phyloP scores from a whole-genome alignment of 768 basidiomycete species.

The Royoungia palumana region DNA sequence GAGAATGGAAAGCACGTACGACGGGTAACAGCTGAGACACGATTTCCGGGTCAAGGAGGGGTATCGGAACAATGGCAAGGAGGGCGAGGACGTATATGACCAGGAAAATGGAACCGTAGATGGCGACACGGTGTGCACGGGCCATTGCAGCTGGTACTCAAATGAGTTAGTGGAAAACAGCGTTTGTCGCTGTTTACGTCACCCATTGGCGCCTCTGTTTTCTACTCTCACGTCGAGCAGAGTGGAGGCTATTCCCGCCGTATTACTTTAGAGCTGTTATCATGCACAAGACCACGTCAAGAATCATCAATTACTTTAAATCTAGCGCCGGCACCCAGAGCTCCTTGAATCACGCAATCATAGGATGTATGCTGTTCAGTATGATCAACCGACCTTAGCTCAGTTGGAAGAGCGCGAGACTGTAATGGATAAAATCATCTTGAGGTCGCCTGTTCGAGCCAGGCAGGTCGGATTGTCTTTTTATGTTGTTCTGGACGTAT shows the following conservation, averaged over 20 bases:
- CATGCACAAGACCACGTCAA: too few relatives aligned
- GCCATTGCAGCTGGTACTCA: background rate
- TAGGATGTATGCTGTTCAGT: background rate
- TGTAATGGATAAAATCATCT: slow-evolving; percentile 39
- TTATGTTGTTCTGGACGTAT: too few relatives aligned
- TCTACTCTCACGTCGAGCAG: too few relatives aligned
- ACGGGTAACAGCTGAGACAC: slow-evolving; percentile 1
- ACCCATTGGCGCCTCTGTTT: too few relatives aligned
- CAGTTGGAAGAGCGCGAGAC: slow-evolving; percentile 53
- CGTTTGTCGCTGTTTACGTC: too few relatives aligned
- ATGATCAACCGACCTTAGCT: slow-evolving; percentile 25
- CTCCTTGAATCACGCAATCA: background rate
- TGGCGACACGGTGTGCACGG: slow-evolving; percentile 39
- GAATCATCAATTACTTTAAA: too few relatives aligned
- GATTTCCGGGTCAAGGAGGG: background rate
- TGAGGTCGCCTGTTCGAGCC: slow-evolving; percentile 62
- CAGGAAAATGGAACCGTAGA: slow-evolving; percentile 40
- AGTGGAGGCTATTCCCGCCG: too few relatives aligned
- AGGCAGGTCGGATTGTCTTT: slow-evolving; percentile 48
- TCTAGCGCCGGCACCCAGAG: too few relatives aligned
- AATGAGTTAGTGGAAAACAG: background rate
- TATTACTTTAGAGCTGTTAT: too few relatives aligned
- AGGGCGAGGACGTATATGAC: slow-evolving; percentile 40
- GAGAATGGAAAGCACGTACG: slow-evolving; percentile 1
- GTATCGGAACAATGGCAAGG: background rate